Percentiles rank a stretch among this genome's conserved stretches.
These are phyloP conservation scores for Bothriochloa decipiens DNA, from an alignment of 176 grass and related monocot species.

Conservation along the genomic window DNA sequence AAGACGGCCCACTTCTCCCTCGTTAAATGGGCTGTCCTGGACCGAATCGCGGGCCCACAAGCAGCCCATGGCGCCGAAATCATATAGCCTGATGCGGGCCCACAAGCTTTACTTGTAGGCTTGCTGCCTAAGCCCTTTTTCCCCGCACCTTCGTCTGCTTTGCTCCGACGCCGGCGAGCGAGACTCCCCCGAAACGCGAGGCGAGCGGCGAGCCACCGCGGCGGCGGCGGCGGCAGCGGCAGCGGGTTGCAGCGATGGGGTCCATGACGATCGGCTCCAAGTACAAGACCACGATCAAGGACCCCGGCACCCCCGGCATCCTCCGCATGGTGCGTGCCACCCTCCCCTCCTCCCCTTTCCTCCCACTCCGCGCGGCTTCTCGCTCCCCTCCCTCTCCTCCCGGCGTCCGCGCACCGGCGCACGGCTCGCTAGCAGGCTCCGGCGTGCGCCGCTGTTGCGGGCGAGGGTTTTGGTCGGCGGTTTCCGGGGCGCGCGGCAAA, in stretches of 20 bases:
- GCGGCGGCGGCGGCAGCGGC: background rate
- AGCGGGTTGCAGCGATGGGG: slow-evolving; percentile 35
- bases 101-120: background rate
- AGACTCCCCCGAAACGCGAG: background rate
- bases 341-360: background rate
- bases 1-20: background rate
- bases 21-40: background rate
- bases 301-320: slow-evolving; percentile 75
- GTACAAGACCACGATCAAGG: slow-evolving; percentile 86
- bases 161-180: slow-evolving; percentile 32
- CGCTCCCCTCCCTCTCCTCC: background rate
- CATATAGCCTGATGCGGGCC: background rate
- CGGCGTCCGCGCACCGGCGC: background rate
- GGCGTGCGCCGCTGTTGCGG: background rate
- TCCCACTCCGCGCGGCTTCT: background rate
- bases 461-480: background rate
- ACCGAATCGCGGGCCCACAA: background rate
- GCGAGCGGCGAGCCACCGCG: background rate
- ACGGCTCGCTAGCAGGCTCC: background rate
- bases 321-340: slow-evolving; percentile 74
- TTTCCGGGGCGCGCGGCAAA: background rate
- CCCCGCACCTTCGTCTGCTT: background rate
- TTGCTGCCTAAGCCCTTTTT: background rate
- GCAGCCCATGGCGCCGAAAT: background rate
- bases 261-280: slow-evolving; percentile 61